Conservation (phyloP, 2,329 filamentous ascomycete species). For the Verticillium nubilum region DNA sequence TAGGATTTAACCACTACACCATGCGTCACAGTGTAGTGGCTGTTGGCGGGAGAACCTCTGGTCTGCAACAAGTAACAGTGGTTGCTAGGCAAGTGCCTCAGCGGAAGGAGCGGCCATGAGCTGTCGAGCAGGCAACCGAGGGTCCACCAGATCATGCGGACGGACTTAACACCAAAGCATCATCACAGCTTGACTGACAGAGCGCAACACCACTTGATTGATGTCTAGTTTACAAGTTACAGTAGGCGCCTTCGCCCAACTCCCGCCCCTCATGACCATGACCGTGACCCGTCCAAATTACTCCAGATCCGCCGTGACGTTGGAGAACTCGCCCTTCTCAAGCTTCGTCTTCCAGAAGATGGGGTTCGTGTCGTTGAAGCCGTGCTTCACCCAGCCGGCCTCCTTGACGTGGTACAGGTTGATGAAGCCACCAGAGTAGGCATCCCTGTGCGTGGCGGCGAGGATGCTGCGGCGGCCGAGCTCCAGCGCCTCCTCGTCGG, state of each 20-base stretch:
- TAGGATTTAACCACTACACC: neutral
- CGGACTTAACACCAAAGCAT: neutral
- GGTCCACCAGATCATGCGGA: no score
- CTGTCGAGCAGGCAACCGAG: neutral
- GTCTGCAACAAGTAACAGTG: neutral
- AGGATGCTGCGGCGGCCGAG: constrained; percentile 88
- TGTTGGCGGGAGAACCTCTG: neutral
- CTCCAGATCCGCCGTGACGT: constrained; percentile 77
- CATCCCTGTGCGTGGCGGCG: constrained; percentile 92
- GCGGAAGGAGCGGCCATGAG: neutral
- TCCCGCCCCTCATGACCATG: constrained; percentile 1
- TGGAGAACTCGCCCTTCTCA: constrained; percentile 96
- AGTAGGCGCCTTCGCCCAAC: neutral
- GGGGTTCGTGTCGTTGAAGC: constrained; percentile 95
- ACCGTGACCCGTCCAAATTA: constrained; percentile 22
- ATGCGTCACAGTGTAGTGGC: neutral
- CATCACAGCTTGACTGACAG: neutral
- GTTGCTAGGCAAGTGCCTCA: no score
- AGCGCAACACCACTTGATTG: neutral
- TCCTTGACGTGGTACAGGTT: constrained; percentile 99
- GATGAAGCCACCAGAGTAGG: constrained; percentile 98
- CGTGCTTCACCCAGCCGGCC: constrained; percentile 97
- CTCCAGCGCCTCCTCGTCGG: constrained; percentile 82
- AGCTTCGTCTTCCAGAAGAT: constrained; percentile 99
- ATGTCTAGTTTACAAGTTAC: constrained; percentile 14